Base-by-base conservation (phyloP, 1,284 basidiomycete species). In the Peniophora sp. region DNA sequence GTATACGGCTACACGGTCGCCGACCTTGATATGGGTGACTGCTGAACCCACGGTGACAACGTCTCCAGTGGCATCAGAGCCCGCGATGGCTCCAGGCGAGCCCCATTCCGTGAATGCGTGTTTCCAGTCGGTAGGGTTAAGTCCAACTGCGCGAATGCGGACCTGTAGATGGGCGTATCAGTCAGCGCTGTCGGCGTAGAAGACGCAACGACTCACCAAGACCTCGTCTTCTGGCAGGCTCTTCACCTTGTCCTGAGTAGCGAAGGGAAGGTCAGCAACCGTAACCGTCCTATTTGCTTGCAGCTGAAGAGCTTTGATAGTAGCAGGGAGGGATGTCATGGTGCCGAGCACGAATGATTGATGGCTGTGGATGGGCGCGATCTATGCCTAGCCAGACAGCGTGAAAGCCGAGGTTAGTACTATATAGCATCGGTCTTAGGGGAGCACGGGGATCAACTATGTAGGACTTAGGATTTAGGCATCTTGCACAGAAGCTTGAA, bases 61-160 rank as follows among this genome's bases (percentile, higher is more conserved):
- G 1, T 56, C 61, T 15, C 76, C 77, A 14, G 62, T 60, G 50
- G 70, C 75, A 61, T 79, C 76, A 47, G 68, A 71, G 24, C 74
- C 74, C 39, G 72, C 55, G 36, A 65, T 45, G 12, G 43, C 23
- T 9, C 43, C 43, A 20, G 43, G 43, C 18, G 17, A 5, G 20
- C 20, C 43, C 43, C 17, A 24, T 10, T 22, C n/a, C 17, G n/a
- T 22, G 9, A 45, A 23, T 5, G 43, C 43, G 43, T 45, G 37
- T 20, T 45, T 45, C 43, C 43, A 45, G 22, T 45, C 43, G 20
- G 43, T 20, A 45, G 43, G 43, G 43, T 45, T 45, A 6, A 45
- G 43, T 9, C 20, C 43, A 9, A 45, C 43, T 8, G 43, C 43
- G n/a, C 18, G 43, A 22, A n/a, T 24, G 3, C 23, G 18, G 20